phyloP scores from a whole-genome alignment of 148 eudicot genomes.

The Heliamphora exappendiculata region DNA sequence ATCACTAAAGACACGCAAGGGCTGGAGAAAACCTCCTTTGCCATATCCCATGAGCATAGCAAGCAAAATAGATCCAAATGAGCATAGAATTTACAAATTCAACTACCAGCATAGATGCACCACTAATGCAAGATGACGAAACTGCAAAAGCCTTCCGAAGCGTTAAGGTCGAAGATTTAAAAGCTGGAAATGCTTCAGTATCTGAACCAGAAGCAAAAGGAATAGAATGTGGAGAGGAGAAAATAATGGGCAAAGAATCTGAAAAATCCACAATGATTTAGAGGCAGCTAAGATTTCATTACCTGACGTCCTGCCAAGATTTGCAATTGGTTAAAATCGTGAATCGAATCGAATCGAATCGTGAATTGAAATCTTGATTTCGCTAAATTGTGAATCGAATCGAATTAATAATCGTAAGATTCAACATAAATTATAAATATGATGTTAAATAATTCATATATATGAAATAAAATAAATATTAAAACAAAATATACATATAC shows the following conservation, averaged over 20 bases:
- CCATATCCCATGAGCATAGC: slow-evolving; percentile 18
- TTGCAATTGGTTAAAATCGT: too few relatives aligned
- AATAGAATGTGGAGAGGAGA: slow-evolving; percentile 15
- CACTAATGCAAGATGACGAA: slow-evolving; percentile 6
- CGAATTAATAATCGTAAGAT: too few relatives aligned
- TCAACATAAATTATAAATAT: too few relatives aligned
- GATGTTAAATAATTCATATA: too few relatives aligned
- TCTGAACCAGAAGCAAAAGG: slow-evolving; percentile 11
- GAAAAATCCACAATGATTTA: slow-evolving; percentile 6
- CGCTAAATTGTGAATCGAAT: too few relatives aligned
- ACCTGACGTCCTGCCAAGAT: slow-evolving; percentile 17
- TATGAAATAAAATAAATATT: too few relatives aligned
- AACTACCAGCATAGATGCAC: slow-evolving; percentile 5
- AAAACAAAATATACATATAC: too few relatives aligned
- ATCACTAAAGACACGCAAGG: slow-evolving; percentile 11
- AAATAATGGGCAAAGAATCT: slow-evolving; percentile 4
- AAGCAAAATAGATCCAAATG: slow-evolving; percentile 8
- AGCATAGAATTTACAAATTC: slow-evolving; percentile 4
- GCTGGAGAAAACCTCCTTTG: slow-evolving; percentile 10
- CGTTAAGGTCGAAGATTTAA: slow-evolving; percentile 5
- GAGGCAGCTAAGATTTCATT: slow-evolving; percentile 16
- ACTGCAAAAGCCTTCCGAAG: slow-evolving; percentile 1
- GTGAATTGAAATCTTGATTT: too few relatives aligned
- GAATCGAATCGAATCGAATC: too few relatives aligned
- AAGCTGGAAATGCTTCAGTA: slow-evolving; percentile 8